A percentile compares a stretch with the other conserved stretches of the same genome.
phyloP scores from a whole-genome alignment of 2,329 filamentous ascomycete species.

The Xylaria sp. region DNA sequence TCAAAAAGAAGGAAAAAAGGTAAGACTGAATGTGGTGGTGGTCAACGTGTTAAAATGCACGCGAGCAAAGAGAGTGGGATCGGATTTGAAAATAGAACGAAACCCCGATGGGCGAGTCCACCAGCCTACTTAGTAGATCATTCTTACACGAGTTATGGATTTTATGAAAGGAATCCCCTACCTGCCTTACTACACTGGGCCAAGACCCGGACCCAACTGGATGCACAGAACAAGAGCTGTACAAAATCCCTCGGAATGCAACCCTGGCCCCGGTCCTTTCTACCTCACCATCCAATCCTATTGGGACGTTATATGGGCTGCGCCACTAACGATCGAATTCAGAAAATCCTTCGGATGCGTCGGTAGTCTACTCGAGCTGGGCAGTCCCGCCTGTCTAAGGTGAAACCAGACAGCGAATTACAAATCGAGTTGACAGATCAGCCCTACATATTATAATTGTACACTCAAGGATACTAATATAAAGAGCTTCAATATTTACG shows the following conservation, averaged over 20 bases:
- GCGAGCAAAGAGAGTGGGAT: slow-evolving; percentile 14
- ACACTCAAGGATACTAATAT: no score
- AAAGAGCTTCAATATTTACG: background rate
- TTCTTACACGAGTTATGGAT: slow-evolving; percentile 5
- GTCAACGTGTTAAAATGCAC: slow-evolving; percentile 21
- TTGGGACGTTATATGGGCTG: slow-evolving; percentile 21
- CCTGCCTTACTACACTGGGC: slow-evolving; percentile 17
- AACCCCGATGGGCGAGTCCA: slow-evolving; percentile 10
- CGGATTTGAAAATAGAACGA: slow-evolving; percentile 32
- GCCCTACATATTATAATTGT: slow-evolving; percentile 14
- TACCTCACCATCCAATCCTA: slow-evolving; percentile 27
- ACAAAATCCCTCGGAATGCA: slow-evolving; percentile 29
- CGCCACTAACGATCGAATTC: slow-evolving; percentile 25
- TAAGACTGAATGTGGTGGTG: slow-evolving; percentile 3
- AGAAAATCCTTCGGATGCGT: slow-evolving; percentile 35
- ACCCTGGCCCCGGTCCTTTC: slow-evolving; percentile 30
- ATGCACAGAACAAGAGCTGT: slow-evolving; percentile 15
- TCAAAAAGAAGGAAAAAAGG: slow-evolving; percentile 11
- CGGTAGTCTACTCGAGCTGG: slow-evolving; percentile 22
- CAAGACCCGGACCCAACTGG: slow-evolving; percentile 17
- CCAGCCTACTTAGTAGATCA: slow-evolving; percentile 11
- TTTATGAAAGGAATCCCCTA: slow-evolving; percentile 21
- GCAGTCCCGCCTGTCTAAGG: slow-evolving; percentile 12
- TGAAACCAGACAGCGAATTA: slow-evolving; percentile 23
- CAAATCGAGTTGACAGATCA: slow-evolving; percentile 24